These are phyloP conservation scores for Blastobotrys attinorum DNA, from an alignment of 805 yeast species.

Conservation along the genomic window DNA sequence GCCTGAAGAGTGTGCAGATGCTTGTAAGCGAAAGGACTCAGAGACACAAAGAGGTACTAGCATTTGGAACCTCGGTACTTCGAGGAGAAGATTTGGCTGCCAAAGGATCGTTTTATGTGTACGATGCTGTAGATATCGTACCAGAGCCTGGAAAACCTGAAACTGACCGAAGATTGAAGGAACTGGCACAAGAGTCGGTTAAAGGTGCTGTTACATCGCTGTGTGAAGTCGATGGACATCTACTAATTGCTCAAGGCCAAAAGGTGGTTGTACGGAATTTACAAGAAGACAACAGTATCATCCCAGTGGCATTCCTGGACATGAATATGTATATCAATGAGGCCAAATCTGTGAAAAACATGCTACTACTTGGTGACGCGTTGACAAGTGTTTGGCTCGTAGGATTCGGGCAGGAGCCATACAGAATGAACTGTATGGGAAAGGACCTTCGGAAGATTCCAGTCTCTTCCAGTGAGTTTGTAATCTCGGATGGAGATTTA, in stretches of 20 bases:
- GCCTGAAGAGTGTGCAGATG: slow-evolving; percentile 46
- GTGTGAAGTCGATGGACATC: slow-evolving; percentile 74
- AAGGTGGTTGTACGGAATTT: slow-evolving; percentile 70
- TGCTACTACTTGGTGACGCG: slow-evolving; percentile 75
- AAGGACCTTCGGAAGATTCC: slow-evolving; percentile 60
- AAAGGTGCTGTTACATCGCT: slow-evolving; percentile 79
- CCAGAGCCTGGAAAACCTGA: slow-evolving; percentile 88
- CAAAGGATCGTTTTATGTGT: slow-evolving; percentile 67
- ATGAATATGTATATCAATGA: slow-evolving; percentile 73
- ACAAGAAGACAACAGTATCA: slow-evolving; percentile 76
- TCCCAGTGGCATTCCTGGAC: slow-evolving; percentile 91
- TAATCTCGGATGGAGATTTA: slow-evolving; percentile 62
- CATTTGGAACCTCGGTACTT: slow-evolving; percentile 69
- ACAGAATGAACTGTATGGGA: slow-evolving; percentile 70
- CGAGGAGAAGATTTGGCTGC: slow-evolving; percentile 77
- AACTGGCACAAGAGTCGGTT: slow-evolving; percentile 61
- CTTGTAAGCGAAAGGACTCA: slow-evolving; percentile 31
- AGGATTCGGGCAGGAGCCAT: slow-evolving; percentile 95
- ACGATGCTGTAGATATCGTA: slow-evolving; percentile 70
- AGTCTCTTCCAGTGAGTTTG: slow-evolving; percentile 67
- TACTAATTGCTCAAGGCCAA: slow-evolving; percentile 82
- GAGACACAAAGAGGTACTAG: slow-evolving; percentile 54
- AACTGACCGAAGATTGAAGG: slow-evolving; percentile 68
- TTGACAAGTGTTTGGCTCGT: slow-evolving; percentile 68
- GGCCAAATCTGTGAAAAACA: slow-evolving; percentile 73